phyloP scores from a whole-genome alignment of 2,329 filamentous ascomycete species.

The Aureobasidium sp. region DNA sequence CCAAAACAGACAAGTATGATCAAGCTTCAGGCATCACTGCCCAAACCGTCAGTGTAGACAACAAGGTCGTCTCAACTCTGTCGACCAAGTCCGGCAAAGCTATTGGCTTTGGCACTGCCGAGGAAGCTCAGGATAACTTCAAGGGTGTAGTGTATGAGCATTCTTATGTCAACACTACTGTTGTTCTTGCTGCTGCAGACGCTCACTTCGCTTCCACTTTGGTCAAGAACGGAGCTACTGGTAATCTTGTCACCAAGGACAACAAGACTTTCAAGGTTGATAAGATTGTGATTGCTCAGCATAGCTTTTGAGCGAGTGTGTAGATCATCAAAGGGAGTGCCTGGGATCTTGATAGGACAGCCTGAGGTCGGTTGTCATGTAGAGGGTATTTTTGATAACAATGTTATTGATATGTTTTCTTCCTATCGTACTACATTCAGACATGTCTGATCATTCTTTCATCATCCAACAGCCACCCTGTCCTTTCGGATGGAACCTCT shows the following conservation, averaged over 20 bases:
- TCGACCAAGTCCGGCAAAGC: constrained; percentile 35
- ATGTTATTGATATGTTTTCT: background rate
- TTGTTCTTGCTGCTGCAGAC: constrained; percentile 28
- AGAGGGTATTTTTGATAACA: background rate
- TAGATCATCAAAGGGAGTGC: background rate
- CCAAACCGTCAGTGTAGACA: constrained; percentile 32
- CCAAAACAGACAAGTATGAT: constrained; percentile 28
- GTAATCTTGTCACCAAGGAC: constrained; percentile 8
- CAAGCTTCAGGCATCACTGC: constrained; percentile 34
- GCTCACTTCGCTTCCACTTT: constrained; percentile 19
- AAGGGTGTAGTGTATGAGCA: constrained; percentile 35
- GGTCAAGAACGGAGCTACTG: background rate
- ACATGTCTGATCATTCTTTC: background rate
- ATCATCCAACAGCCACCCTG: background rate
- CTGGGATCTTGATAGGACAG: background rate
- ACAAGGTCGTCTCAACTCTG: constrained; percentile 32
- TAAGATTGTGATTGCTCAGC: constrained; percentile 2
- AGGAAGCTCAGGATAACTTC: constrained; percentile 34
- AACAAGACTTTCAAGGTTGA: constrained; percentile 11
- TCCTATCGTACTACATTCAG: background rate
- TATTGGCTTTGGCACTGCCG: constrained; percentile 29
- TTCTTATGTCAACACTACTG: constrained; percentile 15
- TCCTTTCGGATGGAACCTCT: background rate
- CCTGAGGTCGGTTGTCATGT: too few relatives aligned
- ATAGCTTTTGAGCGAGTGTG: background rate